Evolutionary conservation across 202 grass and related monocot species (phyloP).

Genomic region (Brachypodium distachyon): DNA sequence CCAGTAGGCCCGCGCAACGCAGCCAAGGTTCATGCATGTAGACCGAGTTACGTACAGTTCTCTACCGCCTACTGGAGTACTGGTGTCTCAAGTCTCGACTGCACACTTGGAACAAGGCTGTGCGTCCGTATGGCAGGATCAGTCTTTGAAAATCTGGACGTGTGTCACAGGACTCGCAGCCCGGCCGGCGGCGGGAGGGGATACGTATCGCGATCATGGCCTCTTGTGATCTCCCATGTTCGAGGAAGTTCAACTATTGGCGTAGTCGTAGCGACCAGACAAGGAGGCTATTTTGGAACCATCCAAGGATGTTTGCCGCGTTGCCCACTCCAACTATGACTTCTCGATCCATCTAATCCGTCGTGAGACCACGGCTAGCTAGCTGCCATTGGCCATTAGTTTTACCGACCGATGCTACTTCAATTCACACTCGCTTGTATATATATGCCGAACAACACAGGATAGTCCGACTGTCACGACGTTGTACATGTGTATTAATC

Average conservation of each 20-base stretch:
- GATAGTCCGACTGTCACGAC: not conserved
- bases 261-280: too few species aligned
- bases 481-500: not conserved
- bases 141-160: not conserved
- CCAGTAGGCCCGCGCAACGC: not conserved
- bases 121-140: too few species aligned
- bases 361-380: too few species aligned
- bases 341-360: not conserved
- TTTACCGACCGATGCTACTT: too few species aligned
- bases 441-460: not conserved
- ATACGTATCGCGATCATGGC: not conserved
- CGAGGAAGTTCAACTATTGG: not conserved
- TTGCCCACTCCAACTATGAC: constrained; percentile 11
- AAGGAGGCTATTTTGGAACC: not conserved
- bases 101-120: not conserved
- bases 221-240: not conserved
- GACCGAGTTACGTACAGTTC: too few species aligned
- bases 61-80: too few species aligned
- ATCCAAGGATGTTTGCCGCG: constrained; percentile 5
- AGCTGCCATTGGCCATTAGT: too few species aligned
- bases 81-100: not conserved
- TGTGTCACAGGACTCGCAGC: not conserved
- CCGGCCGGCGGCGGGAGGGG: too few species aligned
- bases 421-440: not conserved
- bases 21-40: too few species aligned